Evolutionary conservation across 768 basidiomycete species (phyloP).

Genomic region (Phaeolepiota aurea): DNA sequence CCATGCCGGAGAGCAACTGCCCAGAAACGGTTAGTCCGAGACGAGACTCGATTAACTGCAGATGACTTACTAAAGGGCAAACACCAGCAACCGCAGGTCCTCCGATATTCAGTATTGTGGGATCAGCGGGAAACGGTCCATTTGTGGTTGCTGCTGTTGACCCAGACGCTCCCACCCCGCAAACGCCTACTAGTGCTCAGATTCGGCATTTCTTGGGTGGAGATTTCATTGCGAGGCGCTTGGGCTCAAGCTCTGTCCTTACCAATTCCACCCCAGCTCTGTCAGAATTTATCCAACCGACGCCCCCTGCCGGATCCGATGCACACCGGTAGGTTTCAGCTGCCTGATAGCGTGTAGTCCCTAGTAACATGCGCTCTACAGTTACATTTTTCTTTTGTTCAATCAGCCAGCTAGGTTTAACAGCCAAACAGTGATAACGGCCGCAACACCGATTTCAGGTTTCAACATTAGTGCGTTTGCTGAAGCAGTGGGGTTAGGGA

Average conservation of each 20-base stretch:
- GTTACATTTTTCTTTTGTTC: slow-evolving; percentile 37
- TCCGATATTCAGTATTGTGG: slow-evolving; percentile 22
- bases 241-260: slow-evolving; percentile 12
- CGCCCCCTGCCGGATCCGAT: slow-evolving; percentile 33
- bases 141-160: slow-evolving; percentile 36
- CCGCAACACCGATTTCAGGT: slow-evolving; percentile 17
- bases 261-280: slow-evolving; percentile 32
- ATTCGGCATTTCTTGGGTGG: slow-evolving; percentile 38
- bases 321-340: slow-evolving; percentile 31
- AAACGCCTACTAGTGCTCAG: slow-evolving; percentile 26
- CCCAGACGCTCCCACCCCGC: slow-evolving; percentile 39
- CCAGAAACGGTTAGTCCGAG: slow-evolving; percentile 19
- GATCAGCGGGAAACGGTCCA: slow-evolving; percentile 19
- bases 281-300: slow-evolving; percentile 29
- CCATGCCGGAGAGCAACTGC: slow-evolving; percentile 24
- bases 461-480: slow-evolving; percentile 39
- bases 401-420: slow-evolving; percentile 29
- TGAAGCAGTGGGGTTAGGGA: slow-evolving; percentile 25
- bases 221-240: slow-evolving; percentile 17
- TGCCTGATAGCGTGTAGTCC: no score
- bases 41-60: no score
- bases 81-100: slow-evolving; percentile 27
- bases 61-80: no score
- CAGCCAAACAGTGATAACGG: slow-evolving; percentile 24
- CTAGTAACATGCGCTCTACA: no score